Base-by-base conservation (phyloP, 768 basidiomycete genomes). In the Naganishia kalamii region DNA sequence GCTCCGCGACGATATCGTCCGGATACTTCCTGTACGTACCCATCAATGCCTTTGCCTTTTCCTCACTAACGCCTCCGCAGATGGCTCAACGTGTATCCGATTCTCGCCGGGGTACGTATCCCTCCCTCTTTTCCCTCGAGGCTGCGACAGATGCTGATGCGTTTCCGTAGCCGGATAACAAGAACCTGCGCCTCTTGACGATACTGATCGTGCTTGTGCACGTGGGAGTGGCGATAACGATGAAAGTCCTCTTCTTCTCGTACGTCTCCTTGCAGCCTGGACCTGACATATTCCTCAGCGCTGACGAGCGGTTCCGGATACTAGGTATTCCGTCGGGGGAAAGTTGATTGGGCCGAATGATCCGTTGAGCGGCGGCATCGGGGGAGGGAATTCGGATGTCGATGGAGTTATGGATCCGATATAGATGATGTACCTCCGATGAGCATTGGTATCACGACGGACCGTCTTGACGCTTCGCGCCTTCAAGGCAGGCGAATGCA, bases 161-260 rank as follows among this genome's bases (percentile, higher is more conserved):
- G n/a, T n/a, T n/a, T n/a, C n/a, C n/a, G 37, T 29, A 46, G 43
- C 33, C 89, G 64, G 92, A 91, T 35, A 80, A 86, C 87, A 69
- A 94, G 88, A 78, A 85, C 10, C 87, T 88, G 0, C 86, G 92
- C 23, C 84, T 94, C 5, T 77, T 97, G 27, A 87, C 96, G 71
- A 80, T 96, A 51, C 77, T 86, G 32, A 82, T 96, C 33, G 87
- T 84, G 0, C 80, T 81, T 3, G 78, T 97, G 17, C 94, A 99
- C 71, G 85, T 85, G 1, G 87, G 80, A 1, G 79, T 97, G 65
- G 91, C 92, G 0, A 80, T 98, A 44, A 84, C 87, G 8, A 89
- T 98, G 82, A 92, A 94, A 77, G 81, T 91, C 47, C 75, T 85
- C 27, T 88, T 88, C 80, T 85, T 88, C 75, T 75, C 74, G 73